Conservation (phyloP, 257 asterid species). For the Leptodermis oblonga region DNA sequence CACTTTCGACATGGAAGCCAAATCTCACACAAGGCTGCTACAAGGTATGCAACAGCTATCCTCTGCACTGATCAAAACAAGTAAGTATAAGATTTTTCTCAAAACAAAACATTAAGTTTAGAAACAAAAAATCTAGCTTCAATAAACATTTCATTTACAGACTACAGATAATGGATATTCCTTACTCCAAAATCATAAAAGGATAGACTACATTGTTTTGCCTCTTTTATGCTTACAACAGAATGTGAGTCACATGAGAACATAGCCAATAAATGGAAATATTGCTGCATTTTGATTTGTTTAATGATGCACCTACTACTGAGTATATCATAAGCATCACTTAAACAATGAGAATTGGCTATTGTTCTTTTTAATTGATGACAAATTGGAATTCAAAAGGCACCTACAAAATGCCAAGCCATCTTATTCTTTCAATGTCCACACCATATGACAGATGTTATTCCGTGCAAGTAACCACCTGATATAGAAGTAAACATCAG, state of each 20-base stretch:
- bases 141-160: neutral
- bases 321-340: neutral
- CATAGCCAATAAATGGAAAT: too few relatives aligned
- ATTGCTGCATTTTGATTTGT: too few relatives aligned
- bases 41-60: conserved; percentile 74
- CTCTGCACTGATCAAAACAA: conserved; percentile 41
- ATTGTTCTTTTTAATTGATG: neutral
- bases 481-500: conserved; percentile 25
- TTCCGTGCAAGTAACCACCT: conserved; percentile 94
- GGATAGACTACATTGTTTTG: neutral
- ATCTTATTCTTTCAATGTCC: conserved; percentile 62
- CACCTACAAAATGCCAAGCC: conserved; percentile 88
- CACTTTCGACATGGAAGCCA: conserved; percentile 65
- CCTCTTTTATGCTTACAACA: neutral
- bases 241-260: neutral
- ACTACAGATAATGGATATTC: neutral
- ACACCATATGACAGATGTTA: conserved; percentile 84
- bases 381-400: neutral
- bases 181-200: neutral
- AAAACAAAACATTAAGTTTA: neutral
- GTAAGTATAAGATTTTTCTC: neutral
- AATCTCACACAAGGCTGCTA: conserved; percentile 76
- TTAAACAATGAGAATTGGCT: too few relatives aligned
- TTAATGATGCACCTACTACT: too few relatives aligned
- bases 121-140: neutral